Evolutionary conservation across 345 rosid species (phyloP), one percentile per base, ranked within the genome.

Genomic region (Euphorbia lathyris): DNA sequence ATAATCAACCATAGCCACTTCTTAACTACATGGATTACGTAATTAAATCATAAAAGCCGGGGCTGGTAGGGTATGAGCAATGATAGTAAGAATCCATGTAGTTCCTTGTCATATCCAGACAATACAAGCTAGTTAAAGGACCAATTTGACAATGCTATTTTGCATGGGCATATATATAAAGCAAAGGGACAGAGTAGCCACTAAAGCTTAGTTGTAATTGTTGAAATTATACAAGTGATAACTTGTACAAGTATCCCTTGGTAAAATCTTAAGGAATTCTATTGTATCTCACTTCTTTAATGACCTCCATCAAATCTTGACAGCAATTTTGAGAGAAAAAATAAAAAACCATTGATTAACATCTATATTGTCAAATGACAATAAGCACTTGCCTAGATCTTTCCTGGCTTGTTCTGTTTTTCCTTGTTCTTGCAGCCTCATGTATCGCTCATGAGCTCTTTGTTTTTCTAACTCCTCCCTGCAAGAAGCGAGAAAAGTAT

Each of bases 361-460:
- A 22, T 43, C 20, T 19, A 36, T 7, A 10, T 45, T 19, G 36
- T 25, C 40, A 7, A 45, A 68, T 1, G 4, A 34, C 9, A 11
- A n/a, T 13, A 29, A 42, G 7, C 16, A 43, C 81, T 74, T 72
- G 87, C 99, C 99, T 72, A 95, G 82, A 77, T 95, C 98, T 77
- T 95, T 95, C 81, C 79, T 86, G 36, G 98, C 93, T 85, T 90
- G 98, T 29, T 95, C 98, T 6, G 97, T 92, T 85, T 95, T 95
- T 58, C 99, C 99, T 73, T 95, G 99, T 76, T 95, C 99, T 71
- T 92, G 99, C 79, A 95, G 85, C 90, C 82, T 91, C 97, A 94
- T 94, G 81, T 88, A 92, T 48, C 97, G 90, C 83, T 94, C 97
- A 55, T 90, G 99, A 76, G 99, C 96, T 79, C 81, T 86, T 78